phyloP scores from a whole-genome alignment of 768 basidiomycete genomes.

The Boletus reticulatus region DNA sequence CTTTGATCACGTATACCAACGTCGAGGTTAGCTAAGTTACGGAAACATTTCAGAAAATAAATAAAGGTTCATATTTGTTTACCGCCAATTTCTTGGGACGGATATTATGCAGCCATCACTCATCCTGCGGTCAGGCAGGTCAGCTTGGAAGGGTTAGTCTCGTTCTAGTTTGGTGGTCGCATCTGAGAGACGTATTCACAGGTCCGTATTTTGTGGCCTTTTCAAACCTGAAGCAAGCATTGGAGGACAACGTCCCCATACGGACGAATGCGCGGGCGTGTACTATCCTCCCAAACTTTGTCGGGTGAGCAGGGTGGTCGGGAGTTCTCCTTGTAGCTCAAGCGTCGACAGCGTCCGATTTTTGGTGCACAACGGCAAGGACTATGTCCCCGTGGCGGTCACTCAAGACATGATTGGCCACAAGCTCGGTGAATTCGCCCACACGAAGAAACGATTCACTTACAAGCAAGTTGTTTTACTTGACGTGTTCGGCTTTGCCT shows the following conservation, averaged over 20 bases:
- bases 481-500: background rate
- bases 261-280: conserved; percentile 85
- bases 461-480: conserved; percentile 56
- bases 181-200: conserved; percentile 27
- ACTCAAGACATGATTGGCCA: conserved; percentile 99
- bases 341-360: conserved; percentile 64
- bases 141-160: conserved; percentile 78
- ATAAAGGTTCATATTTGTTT: conserved; percentile 3
- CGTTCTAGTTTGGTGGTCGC: background rate
- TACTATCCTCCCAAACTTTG: conserved; percentile 93
- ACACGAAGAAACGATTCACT: conserved; percentile 83
- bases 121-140: conserved; percentile 60
- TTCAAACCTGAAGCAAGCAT: conserved; percentile 79
- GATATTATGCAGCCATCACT: conserved; percentile 66
- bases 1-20: too few species aligned
- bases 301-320: conserved; percentile 61
- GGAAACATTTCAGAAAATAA: too few species aligned
- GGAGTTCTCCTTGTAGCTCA: background rate
- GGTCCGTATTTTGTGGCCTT: conserved; percentile 96
- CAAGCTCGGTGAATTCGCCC: conserved; percentile 93
- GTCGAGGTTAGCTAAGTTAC: conserved; percentile 2
- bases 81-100: too few species aligned
- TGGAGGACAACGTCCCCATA: conserved; percentile 81
- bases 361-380: conserved; percentile 92
- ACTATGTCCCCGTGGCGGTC: conserved; percentile 80